Base-by-base conservation (phyloP, 2,329 filamentous ascomycete species). In the Sporothrix brunneoviolacea region DNA sequence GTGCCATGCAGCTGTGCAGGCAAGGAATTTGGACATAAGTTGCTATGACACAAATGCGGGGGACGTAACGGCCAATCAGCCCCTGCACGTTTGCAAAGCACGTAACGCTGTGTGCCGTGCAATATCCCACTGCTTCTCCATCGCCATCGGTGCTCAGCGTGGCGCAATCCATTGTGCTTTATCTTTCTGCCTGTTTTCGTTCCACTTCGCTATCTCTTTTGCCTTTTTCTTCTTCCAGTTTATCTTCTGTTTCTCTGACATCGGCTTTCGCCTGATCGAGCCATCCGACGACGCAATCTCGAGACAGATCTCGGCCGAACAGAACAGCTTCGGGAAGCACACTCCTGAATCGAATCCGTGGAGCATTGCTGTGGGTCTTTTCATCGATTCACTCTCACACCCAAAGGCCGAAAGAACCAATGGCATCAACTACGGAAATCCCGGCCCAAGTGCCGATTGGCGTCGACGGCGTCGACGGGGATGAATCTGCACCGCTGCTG, bases 341-440 rank as follows among this genome's bases (percentile, higher is more conserved):
- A n/a, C n/a, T n/a, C n/a, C n/a, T n/a, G n/a, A n/a, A n/a, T n/a
- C 24, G 6, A 10, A 28, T 28, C 10, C 10, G 24, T 28, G 10
- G 24, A 10, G 5, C 24, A 5, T 28, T 5, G 24, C 6, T 28
- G 24, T 28, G 24, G 24, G 24, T 28, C 24, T 28, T 28, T 5
- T 28, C 10, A 28, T 28, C 24, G 24, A 28, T 28, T 6, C 24
- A 10, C 19, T 15, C 15, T 28, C 12, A 19, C n/a, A n/a, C 21
- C 18, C 4, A 30, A 39, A 19, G 6, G 12, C 9, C 22, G 18
- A 38, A 2, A 38, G 8, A 21, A 13, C 40, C 19, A 48, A 89
- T 89, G 85, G 77, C 84, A 28, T 87, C 83, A 54, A 76, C 82
- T 49, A 84, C 83, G 32, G 82, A 81, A 48, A 77, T 85, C 52